Evolutionary conservation across 2,329 filamentous ascomycete species (phyloP).

Genomic region (Colletotrichum trifolii): DNA sequence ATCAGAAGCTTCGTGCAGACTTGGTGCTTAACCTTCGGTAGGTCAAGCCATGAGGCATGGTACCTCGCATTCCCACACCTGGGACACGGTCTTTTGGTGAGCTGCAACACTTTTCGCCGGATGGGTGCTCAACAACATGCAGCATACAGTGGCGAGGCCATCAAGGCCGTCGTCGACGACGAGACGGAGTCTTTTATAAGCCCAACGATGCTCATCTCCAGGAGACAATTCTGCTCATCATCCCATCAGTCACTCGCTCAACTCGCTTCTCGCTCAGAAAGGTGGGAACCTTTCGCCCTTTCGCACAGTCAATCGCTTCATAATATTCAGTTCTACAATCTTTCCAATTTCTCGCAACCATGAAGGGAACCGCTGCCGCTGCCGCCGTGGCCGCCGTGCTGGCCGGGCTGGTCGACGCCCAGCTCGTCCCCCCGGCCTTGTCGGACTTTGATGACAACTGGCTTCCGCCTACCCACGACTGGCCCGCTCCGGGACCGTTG

Average conservation of each 20-base stretch:
- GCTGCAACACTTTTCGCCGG: background rate
- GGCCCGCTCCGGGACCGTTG: no score
- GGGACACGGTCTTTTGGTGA: background rate
- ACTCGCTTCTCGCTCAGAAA: conserved; percentile 7
- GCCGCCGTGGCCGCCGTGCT: conserved; percentile 19
- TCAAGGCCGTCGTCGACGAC: background rate
- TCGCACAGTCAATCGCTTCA: conserved; percentile 32
- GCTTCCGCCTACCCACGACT: no score
- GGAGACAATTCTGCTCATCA: conserved; percentile 12
- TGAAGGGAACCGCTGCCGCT: conserved; percentile 27
- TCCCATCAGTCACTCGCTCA: conserved; percentile 33
- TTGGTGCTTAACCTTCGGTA: conserved; percentile 20
- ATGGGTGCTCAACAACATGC: background rate
- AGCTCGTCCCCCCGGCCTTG: background rate
- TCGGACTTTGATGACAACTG: no score
- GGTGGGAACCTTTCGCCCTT: conserved; percentile 31
- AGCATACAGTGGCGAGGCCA: background rate
- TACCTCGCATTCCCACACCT: background rate
- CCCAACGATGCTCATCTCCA: background rate
- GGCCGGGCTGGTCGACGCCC: conserved; percentile 27
- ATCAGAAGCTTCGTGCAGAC: conserved; percentile 17
- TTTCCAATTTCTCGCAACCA: conserved; percentile 10
- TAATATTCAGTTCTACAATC: conserved; percentile 4
- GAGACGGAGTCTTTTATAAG: conserved; percentile 2
- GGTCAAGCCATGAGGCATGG: background rate